Evolutionary conservation across 2,329 filamentous ascomycete genomes (phyloP), one percentile per base, ranked within the genome.

Genomic region (Ambrosiella cleistominuta): DNA sequence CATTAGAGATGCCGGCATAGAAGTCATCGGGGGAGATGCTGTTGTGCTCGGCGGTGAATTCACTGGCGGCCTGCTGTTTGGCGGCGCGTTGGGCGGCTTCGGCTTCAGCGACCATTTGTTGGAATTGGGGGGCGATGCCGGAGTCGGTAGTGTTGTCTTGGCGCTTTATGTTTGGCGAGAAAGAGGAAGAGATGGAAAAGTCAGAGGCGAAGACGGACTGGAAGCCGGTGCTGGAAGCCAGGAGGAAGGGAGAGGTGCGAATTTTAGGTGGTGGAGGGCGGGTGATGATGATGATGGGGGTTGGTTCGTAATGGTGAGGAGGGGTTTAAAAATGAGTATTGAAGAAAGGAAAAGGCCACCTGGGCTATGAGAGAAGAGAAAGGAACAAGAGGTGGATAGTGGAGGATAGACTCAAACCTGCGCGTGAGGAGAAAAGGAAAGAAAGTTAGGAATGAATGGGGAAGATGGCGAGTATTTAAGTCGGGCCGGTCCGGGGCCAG

Each of bases 91-190:
- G 27, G 27, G 27, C 27, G 3, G 27, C 27, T 27, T 27, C 27
- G 27, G 27, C 27, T 5, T 27, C 27, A 3, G 27, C 27, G 3
- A 27, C 27, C 27, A 27, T 27, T 27, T 27, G 27, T 27, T 27
- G 27, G 27, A 85, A 70, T 85, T 81, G 65, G 82, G 81, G 81
- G 82, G 62, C 51, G 51, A 82, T 85, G 64, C 81, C 81, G 61
- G 85, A 81, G 52, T 73, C 72, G 62, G 84, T 78, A 27, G n/a
- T 40, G 13, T 27, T 27, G 27, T 27, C 27, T 27, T 27, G 27
- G 27, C 27, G 27, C 27, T 27, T 27, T 27, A 27, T 27, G 27
- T 27, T 27, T 27, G 27, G 4, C 4, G 27, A 27, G 19, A 3
- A 19, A 19, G 3, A 19, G 27, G 27, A 27, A 27, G 27, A 27